Base-by-base conservation (phyloP, 1,284 basidiomycete genomes). In the Paramarasmius palmivorus region DNA sequence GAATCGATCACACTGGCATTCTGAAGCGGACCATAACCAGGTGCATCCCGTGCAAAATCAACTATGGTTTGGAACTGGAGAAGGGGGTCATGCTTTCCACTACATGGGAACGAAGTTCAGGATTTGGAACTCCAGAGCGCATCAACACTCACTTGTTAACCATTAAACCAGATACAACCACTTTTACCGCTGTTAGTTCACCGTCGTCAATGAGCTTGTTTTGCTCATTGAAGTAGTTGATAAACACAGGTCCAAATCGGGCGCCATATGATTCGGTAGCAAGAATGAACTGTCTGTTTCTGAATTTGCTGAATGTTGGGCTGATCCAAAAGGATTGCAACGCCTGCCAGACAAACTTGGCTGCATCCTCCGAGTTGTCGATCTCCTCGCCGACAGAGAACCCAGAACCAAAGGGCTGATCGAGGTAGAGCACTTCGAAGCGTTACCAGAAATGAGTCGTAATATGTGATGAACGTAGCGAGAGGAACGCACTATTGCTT, bases 291-390 rank as follows among this genome's bases (percentile, higher is more conserved):
- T 32, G 29, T 32, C 48, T 72, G 71, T 26, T 9, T 25, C 23
- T 48, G 23, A 48, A 22, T 23, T 50, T 36, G 17, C 15, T 17
- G 14, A 26, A n/a, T 7, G 14, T 7, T 23, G 17, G 9, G 60
- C 72, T 66, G 59, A 74, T 67, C 48, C 78, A 72, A 14, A 80
- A 66, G n/a, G 75, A 62, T 57, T 81, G 78, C 52, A 80, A 65
- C 1, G 69, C 69, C 2, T 62, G 29, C 60, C 60, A 62, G 4
- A 57, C 52, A 23, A 53, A 57, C 22, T 51, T 40, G 12, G 60
- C 60, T n/a, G 60, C 60, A 6, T 69, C 60, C 14, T 68, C 63
- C 6, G 70, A 74, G 60, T 69, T 73, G 14, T 71, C 68, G 14
- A 57, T 38, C 7, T 64, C 57, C 29, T 22, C 67, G 60, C 5